Base-by-base conservation (phyloP, 2,329 filamentous ascomycete species). In the Phialophora chinensis region DNA sequence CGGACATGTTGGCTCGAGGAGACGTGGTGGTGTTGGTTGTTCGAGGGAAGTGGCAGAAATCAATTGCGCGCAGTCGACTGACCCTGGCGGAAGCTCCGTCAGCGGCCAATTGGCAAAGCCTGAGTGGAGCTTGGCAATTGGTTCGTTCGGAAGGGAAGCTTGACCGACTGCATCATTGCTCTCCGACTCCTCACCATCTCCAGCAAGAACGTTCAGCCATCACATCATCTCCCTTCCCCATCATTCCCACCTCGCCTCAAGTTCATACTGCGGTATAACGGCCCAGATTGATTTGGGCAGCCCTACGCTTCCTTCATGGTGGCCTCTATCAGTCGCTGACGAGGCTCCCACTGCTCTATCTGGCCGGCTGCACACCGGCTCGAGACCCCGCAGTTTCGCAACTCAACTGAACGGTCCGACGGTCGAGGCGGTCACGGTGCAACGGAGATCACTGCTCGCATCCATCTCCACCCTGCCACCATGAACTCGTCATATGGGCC, bases 1-100 rank as follows among this genome's bases (percentile, higher is more conserved):
- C 86, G 79, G 88, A 90, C 90, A 92, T 91, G 79, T 77, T 87
- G 58, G 42, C 47, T 50, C 27, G 47, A 73, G n/a, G 29, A 52
- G n/a, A 50, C 25, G 29, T 29, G 44, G 61, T 14, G 49, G 35
- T 38, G 58, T 20, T 47, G 35, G 27, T 29, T 6, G 17, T 53
- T 53, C 20, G 3, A 31, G 17, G 50, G 14, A 35, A 42, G 52
- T 49, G 42, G 54, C 25, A 47, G 42, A 47, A 58, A 42, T 58
- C 53, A 55, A 55, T 55, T 55, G 53, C 53, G 53, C 53, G 53
- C 53, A 55, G 53, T 55, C 29, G 29, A 55, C n/a, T 55, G 53
- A 35, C 52, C 52, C 52, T 55, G 52, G 52, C 52, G 11, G 29
- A 17, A 55, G 29, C 25, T 33, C 27, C 29, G 11, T 20, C 17